Evolutionary conservation across 345 rosid species (phyloP), one percentile per base, ranked within the genome.

Genomic region (Hibiscus mutabilis): DNA sequence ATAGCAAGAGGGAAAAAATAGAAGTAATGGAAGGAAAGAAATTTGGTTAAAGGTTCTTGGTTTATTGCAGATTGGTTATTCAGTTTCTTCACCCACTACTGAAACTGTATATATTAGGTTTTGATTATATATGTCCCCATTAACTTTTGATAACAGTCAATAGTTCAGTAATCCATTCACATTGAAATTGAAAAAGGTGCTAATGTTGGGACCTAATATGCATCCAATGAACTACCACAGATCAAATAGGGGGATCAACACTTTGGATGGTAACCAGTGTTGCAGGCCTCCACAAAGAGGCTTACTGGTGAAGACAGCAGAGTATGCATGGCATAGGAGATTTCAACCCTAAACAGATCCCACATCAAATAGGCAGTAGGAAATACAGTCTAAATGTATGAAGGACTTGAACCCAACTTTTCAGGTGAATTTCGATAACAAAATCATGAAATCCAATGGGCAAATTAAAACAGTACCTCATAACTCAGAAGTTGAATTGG

Each of bases 181-280:
- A 64, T 64, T 21, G 70, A 67, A 19, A 67, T 27, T 33, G 22
- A 40, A 47, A 47, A 67, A 67, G n/a, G 58, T 14, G 14, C 70
- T 15, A 42, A 15, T 24, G 57, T 19, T 4, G 21, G 37, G 37
- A 66, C 22, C 57, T 25, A 25, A 46, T 15, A 25, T 46, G 70
- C 37, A 66, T 24, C 37, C 37, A 42, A 42, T 24, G 18, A 19
- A 63, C 44, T 37, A 63, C 31, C 1, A 0, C 19, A 24, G 57
- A 21, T 47, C 22, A 47, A 66, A 25, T 16, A 64, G 42, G 31
- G 22, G 24, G 31, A 66, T 8, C 2, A 66, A 66, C 22, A 66
- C 8, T 25, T 25, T 2, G 22, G 70, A 66, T 52, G 47, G 57
- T 3, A 5, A 27, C 16, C 33, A 49, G 14, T 24, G 58, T 49